phyloP scores from a whole-genome alignment of 306 rosid species.

The Castanopsis chinensis region DNA sequence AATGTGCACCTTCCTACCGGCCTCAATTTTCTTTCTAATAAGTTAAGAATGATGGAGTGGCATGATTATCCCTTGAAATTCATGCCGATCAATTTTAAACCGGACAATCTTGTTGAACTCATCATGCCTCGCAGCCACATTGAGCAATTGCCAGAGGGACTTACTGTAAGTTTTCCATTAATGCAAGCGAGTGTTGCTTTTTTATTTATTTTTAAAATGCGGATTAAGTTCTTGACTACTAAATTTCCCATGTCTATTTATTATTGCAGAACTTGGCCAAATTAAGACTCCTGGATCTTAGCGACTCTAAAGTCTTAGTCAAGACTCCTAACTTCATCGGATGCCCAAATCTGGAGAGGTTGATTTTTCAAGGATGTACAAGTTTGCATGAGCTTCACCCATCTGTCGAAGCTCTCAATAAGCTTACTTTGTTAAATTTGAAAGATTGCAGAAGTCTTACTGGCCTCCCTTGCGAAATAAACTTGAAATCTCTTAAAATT shows the following conservation, averaged over 20 bases:
- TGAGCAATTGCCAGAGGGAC: constrained; percentile 2
- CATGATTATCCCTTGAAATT: constrained; percentile 3
- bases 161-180: neutral
- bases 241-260: neutral
- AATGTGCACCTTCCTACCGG: constrained; percentile 25
- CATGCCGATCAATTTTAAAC: constrained; percentile 12
- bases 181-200: neutral
- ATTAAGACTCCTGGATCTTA: constrained; percentile 24
- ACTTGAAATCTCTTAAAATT: constrained; percentile 19
- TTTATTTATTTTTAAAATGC: too few relatives aligned
- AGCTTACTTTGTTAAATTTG: constrained; percentile 10
- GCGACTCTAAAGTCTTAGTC: constrained; percentile 4
- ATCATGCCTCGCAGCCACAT: constrained; percentile 18
- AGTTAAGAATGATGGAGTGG: constrained; percentile 23
- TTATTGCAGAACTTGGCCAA: constrained; percentile 1
- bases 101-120: constrained; percentile 16
- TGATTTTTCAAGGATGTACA: constrained; percentile 23
- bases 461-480: constrained; percentile 1
- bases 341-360: constrained; percentile 15
- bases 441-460: constrained; percentile 13
- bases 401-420: constrained; percentile 14
- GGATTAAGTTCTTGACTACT: neutral
- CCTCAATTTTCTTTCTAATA: constrained; percentile 25
- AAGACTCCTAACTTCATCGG: constrained; percentile 14
- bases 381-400: constrained; percentile 17